Percentiles rank a stretch among this genome's conserved stretches.
Conservation (phyloP, 192 early-diverging fungal species). For the Mortierella hygrophila region DNA sequence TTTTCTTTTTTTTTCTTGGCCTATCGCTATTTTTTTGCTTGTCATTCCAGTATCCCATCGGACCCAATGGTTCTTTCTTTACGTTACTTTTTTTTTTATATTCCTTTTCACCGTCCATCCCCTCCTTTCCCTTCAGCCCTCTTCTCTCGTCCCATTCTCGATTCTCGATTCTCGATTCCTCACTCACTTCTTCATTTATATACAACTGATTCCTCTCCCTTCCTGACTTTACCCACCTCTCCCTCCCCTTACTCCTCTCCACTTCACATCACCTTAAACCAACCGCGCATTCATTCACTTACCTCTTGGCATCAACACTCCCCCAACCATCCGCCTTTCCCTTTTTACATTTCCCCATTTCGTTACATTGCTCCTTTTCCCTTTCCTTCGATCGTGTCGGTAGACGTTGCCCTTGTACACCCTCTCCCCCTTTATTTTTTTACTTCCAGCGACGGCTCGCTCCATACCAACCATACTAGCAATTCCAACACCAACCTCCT, state of each 20-base stretch:
- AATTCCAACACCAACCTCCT: not conserved
- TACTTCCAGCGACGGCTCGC: not conserved
- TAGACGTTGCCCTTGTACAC: not conserved
- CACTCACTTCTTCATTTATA: not conserved
- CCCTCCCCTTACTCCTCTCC: not conserved
- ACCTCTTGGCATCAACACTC: not conserved
- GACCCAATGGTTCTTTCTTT: not conserved
- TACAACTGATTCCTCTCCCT: not conserved
- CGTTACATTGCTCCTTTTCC: not conserved
- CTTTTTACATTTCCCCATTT: not conserved
- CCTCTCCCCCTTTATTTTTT: not conserved
- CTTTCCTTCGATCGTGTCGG: not conserved
- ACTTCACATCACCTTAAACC: not conserved
- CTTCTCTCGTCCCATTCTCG: not conserved
- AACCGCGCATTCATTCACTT: not conserved
- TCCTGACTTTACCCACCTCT: not conserved
- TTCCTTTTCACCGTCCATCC: not conserved
- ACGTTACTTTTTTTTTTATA: not conserved
- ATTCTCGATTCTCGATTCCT: not conserved
- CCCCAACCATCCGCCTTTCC: not conserved
- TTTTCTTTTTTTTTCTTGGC: not conserved
- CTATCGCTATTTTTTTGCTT: not conserved
- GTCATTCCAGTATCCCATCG: not conserved
- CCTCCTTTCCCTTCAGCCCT: not conserved
- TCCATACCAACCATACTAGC: not conserved